Percentiles rank a stretch among this genome's conserved stretches.
Evolutionary conservation across 2,329 filamentous ascomycete genomes (phyloP).

Genomic region (Incumbomyces lentus): DNA sequence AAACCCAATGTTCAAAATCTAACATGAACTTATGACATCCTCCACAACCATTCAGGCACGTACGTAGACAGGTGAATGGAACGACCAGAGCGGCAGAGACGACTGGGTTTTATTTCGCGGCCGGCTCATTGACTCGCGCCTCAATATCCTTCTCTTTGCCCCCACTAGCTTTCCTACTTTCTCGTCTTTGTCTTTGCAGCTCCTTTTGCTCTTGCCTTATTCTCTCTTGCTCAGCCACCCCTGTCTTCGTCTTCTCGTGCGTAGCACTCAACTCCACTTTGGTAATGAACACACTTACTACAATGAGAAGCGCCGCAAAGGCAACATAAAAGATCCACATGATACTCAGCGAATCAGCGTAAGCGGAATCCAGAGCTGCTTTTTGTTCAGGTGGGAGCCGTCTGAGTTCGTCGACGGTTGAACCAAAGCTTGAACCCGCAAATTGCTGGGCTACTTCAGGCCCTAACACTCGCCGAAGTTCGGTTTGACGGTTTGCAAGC

Average conservation of each 20-base stretch:
- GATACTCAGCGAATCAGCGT: constrained; percentile 27
- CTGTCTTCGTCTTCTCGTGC: constrained; percentile 36
- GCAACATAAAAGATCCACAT: constrained; percentile 36
- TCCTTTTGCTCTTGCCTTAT: constrained; percentile 27
- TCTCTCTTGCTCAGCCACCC: constrained; percentile 34
- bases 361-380: constrained; percentile 23
- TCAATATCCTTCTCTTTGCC: constrained; percentile 2
- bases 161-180: constrained; percentile 11
- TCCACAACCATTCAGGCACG: too few relatives aligned
- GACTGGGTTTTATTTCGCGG: too few relatives aligned
- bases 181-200: constrained; percentile 14
- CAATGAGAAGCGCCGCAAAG: constrained; percentile 21
- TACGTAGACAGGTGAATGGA: too few relatives aligned
- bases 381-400: constrained; percentile 23
- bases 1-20: too few relatives aligned
- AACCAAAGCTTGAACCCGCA: constrained; percentile 28
- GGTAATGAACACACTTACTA: constrained; percentile 24
- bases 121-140: neutral
- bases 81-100: too few relatives aligned
- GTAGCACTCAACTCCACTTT: constrained; percentile 28
- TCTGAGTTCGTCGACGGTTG: constrained; percentile 26
- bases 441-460: constrained; percentile 23
- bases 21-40: too few relatives aligned
- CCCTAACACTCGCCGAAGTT: constrained; percentile 24
- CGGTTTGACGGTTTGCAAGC: constrained; percentile 24